Evolutionary conservation across 75 land plant genomes (phyloP), one percentile per base, ranked within the genome.

Genomic region (Pseudotsuga menziesii): DNA sequence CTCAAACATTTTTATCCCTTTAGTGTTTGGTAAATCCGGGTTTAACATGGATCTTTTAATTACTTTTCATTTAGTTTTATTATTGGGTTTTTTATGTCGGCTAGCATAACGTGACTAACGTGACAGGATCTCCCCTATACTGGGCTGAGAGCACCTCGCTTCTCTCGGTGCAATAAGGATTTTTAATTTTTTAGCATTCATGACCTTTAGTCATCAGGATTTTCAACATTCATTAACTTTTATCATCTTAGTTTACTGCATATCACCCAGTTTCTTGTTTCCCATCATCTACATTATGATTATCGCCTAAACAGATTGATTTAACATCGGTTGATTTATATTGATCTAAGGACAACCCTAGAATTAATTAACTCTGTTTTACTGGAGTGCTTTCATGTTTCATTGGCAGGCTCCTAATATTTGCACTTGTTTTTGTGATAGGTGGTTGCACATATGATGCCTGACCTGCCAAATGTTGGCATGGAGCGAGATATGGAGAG

Each of bases 391-490:
- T 48, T 48, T 48, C 12, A 48, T 54, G 62, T 60, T 58, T 76
- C 20, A n/a, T 35, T 36, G 12, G 20, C 25, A 17, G 26, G 35
- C 32, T 61, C 7, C 64, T 76, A n/a, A 61, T 66, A 29, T 29
- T 52, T 78, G 32, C 16, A 39, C 22, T 17, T 74, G 64, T 59
- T 75, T 78, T 57, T 56, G 12, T 76, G 78, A 35, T 75, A 97
- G 99, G 95, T 97, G 80, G 98, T 97, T 75, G 99, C 99, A 58
- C 99, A 97, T 73, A 94, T 97, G 99, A 97, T 97, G 99, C 99
- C 99, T 27, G 94, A 97, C 79, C 94, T 97, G 81, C 99, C 99
- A 59, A 97, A 97, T 89, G 99, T 97, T 77, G 99, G 94, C 29
- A 88, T 97, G 66, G 99, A 97, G 83, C 85, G 99, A 77, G 99